Evolutionary conservation across 306 rosid species (phyloP), one percentile per base, ranked within the genome.

Genomic region (Dicorynia guianensis): DNA sequence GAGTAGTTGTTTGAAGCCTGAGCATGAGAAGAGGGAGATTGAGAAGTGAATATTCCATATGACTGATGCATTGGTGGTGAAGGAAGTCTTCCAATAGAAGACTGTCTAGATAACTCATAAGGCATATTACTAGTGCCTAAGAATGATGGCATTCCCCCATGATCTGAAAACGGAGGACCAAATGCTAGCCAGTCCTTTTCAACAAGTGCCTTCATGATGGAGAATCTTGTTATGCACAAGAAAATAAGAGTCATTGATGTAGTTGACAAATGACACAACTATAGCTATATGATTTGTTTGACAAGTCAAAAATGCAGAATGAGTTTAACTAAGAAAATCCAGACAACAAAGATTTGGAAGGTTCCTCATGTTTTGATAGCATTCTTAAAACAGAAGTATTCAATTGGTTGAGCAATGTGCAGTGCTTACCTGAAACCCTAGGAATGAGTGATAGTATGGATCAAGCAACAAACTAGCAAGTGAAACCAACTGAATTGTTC

Each of bases 131-230:
- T 81, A 77, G 82, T 78, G 72, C 92, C 97, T 44, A 85, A 82
- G 52, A 85, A 44, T 20, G 89, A 58, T 14, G 97, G 97, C 81
- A 79, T 74, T 72, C 93, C 92, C 77, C 88, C 73, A 38, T 98
- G 92, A 73, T 95, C 99, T 30, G 96, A 84, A 84, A 90, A 92
- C 61, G 96, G 97, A 81, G 92, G 99, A 66, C 99, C 99, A 84
- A 95, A 95, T 75, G 97, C 97, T 53, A 95, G 84, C 99, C 99
- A 95, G 75, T 95, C 99, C 84, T 95, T 95, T 84, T 95, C 99
- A 69, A 95, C 66, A 58, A 95, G 96, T 69, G 97, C 99, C 99
- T 95, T 61, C 30, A 79, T 36, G 20, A 85, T 75, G 67, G 48
- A 48, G 65, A 72, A 47, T 42, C 53, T 65, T 56, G 8, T 35